These are phyloP conservation scores for Alloascoidea hylecoeti DNA, from an alignment of 805 yeast species.

Conservation along the genomic window DNA sequence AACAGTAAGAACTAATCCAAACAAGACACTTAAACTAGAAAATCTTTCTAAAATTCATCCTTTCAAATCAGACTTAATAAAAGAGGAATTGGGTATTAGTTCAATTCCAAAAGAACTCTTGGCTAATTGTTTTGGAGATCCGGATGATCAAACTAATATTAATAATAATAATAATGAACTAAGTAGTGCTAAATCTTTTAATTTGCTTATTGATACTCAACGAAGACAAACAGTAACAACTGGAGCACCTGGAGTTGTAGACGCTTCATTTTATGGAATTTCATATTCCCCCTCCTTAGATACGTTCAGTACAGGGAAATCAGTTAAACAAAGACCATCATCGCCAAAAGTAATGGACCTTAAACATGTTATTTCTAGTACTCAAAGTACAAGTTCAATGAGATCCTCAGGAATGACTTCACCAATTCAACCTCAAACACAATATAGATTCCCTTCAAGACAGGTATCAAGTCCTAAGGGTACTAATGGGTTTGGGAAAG, in stretches of 20 bases:
- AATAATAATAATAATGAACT: not conserved
- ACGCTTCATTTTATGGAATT: too few relatives aligned
- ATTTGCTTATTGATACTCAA: not conserved
- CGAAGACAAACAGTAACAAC: not conserved
- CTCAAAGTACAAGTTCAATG: not conserved
- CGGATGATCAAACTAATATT: not conserved
- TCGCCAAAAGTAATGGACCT: not conserved
- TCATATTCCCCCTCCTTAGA: not conserved
- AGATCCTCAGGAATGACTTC: not conserved
- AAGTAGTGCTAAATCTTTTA: not conserved
- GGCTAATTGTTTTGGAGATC: not conserved
- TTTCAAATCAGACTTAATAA: not conserved
- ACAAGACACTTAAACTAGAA: not conserved
- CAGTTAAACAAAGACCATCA: not conserved
- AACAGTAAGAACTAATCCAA: not conserved
- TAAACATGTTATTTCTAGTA: not conserved
- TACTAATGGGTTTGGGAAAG: too few relatives aligned
- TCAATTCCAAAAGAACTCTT: not conserved
- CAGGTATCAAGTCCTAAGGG: too few relatives aligned
- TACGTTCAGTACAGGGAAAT: not conserved
- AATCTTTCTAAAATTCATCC: conserved; percentile 1
- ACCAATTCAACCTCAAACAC: not conserved
- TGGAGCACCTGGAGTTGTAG: too few relatives aligned
- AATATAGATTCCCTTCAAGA: too few relatives aligned
- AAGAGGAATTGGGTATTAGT: not conserved